Evolutionary conservation across 257 asterid species (phyloP).

Genomic region (Nicotiana knightiana): DNA sequence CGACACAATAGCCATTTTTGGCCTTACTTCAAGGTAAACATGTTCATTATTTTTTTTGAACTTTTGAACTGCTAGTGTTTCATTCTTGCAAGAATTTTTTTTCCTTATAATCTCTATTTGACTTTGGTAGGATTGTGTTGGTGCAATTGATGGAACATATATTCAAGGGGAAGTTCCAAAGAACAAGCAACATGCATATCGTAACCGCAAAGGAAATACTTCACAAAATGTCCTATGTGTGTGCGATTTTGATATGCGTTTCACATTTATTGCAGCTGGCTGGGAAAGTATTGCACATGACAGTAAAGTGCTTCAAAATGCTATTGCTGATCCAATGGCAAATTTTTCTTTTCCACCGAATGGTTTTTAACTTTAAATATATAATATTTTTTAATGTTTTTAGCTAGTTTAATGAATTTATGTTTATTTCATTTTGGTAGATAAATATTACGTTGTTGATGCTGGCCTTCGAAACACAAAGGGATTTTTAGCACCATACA

Average conservation of each 20-base stretch:
- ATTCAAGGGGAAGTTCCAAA: background rate
- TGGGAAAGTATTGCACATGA: background rate
- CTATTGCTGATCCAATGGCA: background rate
- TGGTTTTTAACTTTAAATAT: background rate
- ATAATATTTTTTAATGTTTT: background rate
- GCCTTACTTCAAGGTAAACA: background rate
- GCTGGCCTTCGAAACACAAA: background rate
- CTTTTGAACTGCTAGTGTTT: too few species aligned
- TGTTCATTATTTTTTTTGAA: too few species aligned
- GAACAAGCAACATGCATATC: background rate
- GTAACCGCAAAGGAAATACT: background rate
- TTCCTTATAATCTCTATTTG: too few species aligned
- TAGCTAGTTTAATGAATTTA: too few species aligned
- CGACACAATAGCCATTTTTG: background rate
- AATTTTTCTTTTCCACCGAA: background rate
- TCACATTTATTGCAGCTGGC: too few species aligned
- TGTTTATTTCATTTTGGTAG: too few species aligned
- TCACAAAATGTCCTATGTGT: background rate
- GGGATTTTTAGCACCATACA: background rate
- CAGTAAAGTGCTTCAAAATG: background rate
- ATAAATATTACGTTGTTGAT: background rate
- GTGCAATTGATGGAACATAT: background rate
- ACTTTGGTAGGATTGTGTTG: background rate
- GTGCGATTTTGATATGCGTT: too few species aligned
- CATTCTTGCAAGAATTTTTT: too few species aligned